These are phyloP conservation scores for Tremella yokohamensis DNA, from an alignment of 768 basidiomycete genomes.

Conservation along the genomic window DNA sequence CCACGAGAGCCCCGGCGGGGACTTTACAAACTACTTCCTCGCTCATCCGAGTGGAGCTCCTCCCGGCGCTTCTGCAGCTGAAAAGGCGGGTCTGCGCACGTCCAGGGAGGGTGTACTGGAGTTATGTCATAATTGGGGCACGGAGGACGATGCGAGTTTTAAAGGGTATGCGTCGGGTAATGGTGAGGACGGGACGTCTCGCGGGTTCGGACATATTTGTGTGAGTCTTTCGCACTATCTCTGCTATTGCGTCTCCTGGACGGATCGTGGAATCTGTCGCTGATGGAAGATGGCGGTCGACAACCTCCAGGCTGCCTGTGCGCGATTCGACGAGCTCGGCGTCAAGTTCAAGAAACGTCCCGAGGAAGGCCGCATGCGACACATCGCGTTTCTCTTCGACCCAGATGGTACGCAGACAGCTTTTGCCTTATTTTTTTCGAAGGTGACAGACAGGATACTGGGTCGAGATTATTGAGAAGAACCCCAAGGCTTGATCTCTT, in stretches of 20 bases:
- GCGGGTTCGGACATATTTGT: slow-evolving; percentile 80
- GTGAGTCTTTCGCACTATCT: not conserved
- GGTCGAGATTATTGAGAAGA: slow-evolving; percentile 2
- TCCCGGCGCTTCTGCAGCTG: slow-evolving; percentile 57
- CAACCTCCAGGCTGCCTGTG: slow-evolving; percentile 76
- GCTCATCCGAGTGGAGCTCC: slow-evolving; percentile 56
- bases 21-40: slow-evolving; percentile 54
- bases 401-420: slow-evolving; percentile 32
- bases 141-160: slow-evolving; percentile 70
- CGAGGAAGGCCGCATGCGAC: slow-evolving; percentile 73
- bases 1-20: slow-evolving; percentile 31
- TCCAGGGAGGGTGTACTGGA: slow-evolving; percentile 64
- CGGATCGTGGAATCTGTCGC: too few relatives aligned
- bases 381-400: slow-evolving; percentile 48
- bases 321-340: slow-evolving; percentile 71
- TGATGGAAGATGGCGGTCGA: slow-evolving; percentile 59
- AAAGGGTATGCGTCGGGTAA: slow-evolving; percentile 84
- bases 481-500: not conserved
- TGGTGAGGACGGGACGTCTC: slow-evolving; percentile 63
- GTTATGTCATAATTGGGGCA: slow-evolving; percentile 44
- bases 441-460: slow-evolving; percentile 1
- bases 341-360: slow-evolving; percentile 85
- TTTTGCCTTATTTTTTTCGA: not conserved
- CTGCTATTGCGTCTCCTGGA: too few relatives aligned
- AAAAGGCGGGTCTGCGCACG: slow-evolving; percentile 55